These are phyloP conservation scores for Fusarium sp. DNA, from an alignment of 2,329 filamentous ascomycete species.

Conservation along the genomic window DNA sequence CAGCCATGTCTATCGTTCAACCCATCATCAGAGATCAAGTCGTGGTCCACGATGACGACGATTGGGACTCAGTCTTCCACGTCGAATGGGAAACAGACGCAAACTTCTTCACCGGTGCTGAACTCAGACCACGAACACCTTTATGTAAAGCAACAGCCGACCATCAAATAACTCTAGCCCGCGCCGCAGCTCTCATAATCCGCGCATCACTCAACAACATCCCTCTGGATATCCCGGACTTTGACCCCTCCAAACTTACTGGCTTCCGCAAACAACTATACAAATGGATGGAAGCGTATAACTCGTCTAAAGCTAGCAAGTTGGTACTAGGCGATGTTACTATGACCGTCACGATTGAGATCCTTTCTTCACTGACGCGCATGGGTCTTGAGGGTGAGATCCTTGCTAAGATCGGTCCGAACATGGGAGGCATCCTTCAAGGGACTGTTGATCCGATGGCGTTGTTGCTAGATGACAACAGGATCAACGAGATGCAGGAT, in stretches of 20 bases:
- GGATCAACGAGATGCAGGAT: neutral
- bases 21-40: slow-evolving; percentile 12
- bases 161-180: slow-evolving; percentile 5
- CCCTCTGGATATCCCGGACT: slow-evolving; percentile 9
- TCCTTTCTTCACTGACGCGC: slow-evolving; percentile 8
- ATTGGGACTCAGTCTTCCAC: slow-evolving; percentile 5
- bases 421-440: slow-evolving; percentile 1
- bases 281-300: slow-evolving; percentile 6
- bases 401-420: slow-evolving; percentile 16
- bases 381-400: slow-evolving; percentile 15
- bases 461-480: neutral
- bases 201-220: slow-evolving; percentile 18
- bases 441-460: neutral
- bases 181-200: slow-evolving; percentile 23
- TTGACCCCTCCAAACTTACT: neutral
- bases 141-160: slow-evolving; percentile 4
- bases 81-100: slow-evolving; percentile 14
- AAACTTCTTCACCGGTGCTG: slow-evolving; percentile 10
- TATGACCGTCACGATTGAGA: slow-evolving; percentile 22
- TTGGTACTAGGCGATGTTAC: slow-evolving; percentile 2
- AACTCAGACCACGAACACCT: neutral
- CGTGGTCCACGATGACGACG: neutral
- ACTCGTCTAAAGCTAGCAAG: neutral
- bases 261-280: neutral
- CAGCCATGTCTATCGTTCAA: slow-evolving; percentile 5